Conservation (phyloP, 257 asterid genomes). For the Jacaranda mimosifolia region DNA sequence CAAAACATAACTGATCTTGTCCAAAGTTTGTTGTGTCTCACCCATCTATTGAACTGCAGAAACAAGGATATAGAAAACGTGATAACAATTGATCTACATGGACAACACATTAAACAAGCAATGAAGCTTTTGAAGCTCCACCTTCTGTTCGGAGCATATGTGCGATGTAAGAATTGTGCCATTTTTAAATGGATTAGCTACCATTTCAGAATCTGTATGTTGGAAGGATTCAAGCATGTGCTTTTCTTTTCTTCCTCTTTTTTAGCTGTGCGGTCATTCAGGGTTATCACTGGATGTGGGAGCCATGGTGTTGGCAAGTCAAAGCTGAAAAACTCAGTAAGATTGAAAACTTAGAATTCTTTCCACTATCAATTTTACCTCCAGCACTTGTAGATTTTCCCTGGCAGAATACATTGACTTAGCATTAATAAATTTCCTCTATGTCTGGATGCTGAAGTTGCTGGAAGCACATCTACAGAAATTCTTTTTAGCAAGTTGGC, state of each 20-base stretch:
- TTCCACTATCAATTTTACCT: slow-evolving; percentile 11
- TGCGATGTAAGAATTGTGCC: slow-evolving; percentile 72
- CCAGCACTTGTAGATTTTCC: background rate
- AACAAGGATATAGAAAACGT: slow-evolving; percentile 74
- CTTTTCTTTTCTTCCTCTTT: background rate
- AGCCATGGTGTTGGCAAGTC: slow-evolving; percentile 94
- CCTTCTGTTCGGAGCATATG: slow-evolving; percentile 91
- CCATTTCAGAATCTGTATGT: slow-evolving; percentile 9
- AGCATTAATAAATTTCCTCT: no score
- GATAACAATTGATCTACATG: slow-evolving; percentile 94
- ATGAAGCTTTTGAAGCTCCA: slow-evolving; percentile 95
- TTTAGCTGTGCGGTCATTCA: slow-evolving; percentile 81
- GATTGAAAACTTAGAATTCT: slow-evolving; percentile 21
- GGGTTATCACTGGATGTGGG: slow-evolving; percentile 96
- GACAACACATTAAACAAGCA: slow-evolving; percentile 90
- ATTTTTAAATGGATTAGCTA: background rate
- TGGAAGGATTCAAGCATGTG: slow-evolving; percentile 26
- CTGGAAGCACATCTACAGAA: no score
- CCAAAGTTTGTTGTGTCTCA: slow-evolving; percentile 36
- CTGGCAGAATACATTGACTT: no score
- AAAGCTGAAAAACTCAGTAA: slow-evolving; percentile 82
- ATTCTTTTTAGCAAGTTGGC: background rate
- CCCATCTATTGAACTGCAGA: slow-evolving; percentile 60
- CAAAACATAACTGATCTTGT: slow-evolving; percentile 17
- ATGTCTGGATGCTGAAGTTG: no score